A percentile compares a stretch with the other conserved stretches of the same genome.
Evolutionary conservation across 2,329 filamentous ascomycete species (phyloP).

Genomic region (Rhynchosporium graminicola): DNA sequence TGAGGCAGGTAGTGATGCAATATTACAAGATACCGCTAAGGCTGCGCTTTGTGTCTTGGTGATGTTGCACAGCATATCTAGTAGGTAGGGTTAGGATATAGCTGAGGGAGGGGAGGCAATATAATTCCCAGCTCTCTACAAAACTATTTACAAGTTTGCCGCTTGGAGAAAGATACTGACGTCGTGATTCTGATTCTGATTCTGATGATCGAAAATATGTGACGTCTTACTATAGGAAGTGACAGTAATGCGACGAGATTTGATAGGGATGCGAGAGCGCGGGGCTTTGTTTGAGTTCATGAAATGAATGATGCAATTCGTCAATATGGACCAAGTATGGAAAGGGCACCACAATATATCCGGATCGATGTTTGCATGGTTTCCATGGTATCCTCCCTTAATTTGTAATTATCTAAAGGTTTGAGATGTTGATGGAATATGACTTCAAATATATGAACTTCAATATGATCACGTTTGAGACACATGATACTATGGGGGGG

Average conservation of each 20-base stretch:
- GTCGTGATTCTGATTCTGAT: not conserved
- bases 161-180: not conserved
- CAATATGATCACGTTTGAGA: not conserved
- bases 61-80: not conserved
- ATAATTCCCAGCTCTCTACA: not conserved
- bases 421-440: not conserved
- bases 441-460: not conserved
- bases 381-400: too few species aligned
- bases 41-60: not conserved
- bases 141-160: conserved; percentile 2
- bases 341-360: too few species aligned
- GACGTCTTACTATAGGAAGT: too few species aligned
- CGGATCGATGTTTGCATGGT: too few species aligned
- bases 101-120: not conserved
- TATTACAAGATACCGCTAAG: not conserved
- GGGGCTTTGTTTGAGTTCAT: not conserved
- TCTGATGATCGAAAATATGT: too few species aligned
- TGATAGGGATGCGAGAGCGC: not conserved
- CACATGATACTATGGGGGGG: not conserved
- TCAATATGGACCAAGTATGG: too few species aligned
- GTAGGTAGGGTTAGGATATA: too few species aligned
- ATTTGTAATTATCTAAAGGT: not conserved
- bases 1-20: not conserved
- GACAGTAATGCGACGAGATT: not conserved
- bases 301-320: too few species aligned